Evolutionary conservation across 495 filamentous ascomycete genomes (phyloP).

Genomic region (Tuber indicum): DNA sequence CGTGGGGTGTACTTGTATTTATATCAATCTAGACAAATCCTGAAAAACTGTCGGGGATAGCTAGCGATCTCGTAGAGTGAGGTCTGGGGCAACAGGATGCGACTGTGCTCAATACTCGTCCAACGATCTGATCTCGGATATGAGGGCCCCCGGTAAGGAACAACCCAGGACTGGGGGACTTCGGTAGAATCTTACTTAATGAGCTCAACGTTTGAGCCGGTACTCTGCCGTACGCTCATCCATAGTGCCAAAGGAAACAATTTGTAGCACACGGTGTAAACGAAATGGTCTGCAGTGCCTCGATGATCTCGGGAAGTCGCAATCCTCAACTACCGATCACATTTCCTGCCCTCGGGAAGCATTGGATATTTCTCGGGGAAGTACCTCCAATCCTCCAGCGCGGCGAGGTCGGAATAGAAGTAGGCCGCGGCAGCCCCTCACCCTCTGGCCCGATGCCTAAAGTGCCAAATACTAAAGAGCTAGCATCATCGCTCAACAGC

Average conservation of each 20-base stretch:
- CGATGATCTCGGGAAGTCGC: background rate
- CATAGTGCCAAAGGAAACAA: background rate
- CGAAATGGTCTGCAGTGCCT: background rate
- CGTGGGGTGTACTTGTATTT: no score
- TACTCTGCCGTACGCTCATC: background rate
- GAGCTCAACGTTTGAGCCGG: background rate
- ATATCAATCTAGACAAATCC: no score
- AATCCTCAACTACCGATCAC: background rate
- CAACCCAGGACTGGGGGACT: background rate
- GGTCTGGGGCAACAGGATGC: no score
- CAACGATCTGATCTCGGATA: background rate
- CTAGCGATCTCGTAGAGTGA: no score
- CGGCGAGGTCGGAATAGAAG: conserved; percentile 2
- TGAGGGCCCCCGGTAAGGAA: background rate
- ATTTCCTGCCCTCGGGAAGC: background rate
- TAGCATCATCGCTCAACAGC: background rate
- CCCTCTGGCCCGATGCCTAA: background rate
- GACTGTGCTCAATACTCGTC: no score
- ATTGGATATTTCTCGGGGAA: background rate
- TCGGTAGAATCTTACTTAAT: background rate
- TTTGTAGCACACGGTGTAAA: background rate
- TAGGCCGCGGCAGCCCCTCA: background rate
- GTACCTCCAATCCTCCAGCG: background rate
- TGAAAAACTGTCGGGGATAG: no score
- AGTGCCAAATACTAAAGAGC: conserved; percentile 1